Base-by-base conservation (phyloP, 768 basidiomycete species). In the Hericium rajendrae region DNA sequence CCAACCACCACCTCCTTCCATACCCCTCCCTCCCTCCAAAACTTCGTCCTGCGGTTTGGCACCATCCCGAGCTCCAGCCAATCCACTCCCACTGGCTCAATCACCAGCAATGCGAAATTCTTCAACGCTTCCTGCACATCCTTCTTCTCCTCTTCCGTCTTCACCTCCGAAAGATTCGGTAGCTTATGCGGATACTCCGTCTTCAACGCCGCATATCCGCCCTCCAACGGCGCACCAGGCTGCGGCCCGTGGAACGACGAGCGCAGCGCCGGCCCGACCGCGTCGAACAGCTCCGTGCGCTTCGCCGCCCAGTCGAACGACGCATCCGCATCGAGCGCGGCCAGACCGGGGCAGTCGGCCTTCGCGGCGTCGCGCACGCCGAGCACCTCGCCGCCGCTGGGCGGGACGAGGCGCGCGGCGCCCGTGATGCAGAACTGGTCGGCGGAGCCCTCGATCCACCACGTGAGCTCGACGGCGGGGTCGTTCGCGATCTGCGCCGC, bases 401-500 rank as follows among this genome's bases (percentile, higher is more conserved):
- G 77, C 0, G 74, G 63, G 20, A 90, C 73, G 58, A 90, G 60
- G 66, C 73, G 75, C 20, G 79, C 80, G 13, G 68, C 68, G 1
- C 84, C 90, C 0, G 73, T 59, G 64, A 94, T 71, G 50, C 92
- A 83, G 66, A 84, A 91, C 64, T 94, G 91, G 66, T 88, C 83
- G 54, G 77, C 68, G 0, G 81, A 77, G 20, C 78, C 77, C 32
- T 78, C 74, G 54, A 84, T 78, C 88, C 89, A 94, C 84, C 86
- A 92, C 11, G 76, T 80, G 46, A 85, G 61, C 67, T 92, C 85
- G 59, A 84, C 78, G 46, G 73, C 67, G 10, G 76, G 65, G 56
- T 74, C 74, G 39, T 73, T 65, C 22, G 71, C 72, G 50, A 91
- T 71, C 61, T 91, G 84, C 1, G 69, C 50, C 38, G 81, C 76